Evolutionary conservation across 1,284 basidiomycete species (phyloP).

Genomic region (Moesziomyces globuligerus): DNA sequence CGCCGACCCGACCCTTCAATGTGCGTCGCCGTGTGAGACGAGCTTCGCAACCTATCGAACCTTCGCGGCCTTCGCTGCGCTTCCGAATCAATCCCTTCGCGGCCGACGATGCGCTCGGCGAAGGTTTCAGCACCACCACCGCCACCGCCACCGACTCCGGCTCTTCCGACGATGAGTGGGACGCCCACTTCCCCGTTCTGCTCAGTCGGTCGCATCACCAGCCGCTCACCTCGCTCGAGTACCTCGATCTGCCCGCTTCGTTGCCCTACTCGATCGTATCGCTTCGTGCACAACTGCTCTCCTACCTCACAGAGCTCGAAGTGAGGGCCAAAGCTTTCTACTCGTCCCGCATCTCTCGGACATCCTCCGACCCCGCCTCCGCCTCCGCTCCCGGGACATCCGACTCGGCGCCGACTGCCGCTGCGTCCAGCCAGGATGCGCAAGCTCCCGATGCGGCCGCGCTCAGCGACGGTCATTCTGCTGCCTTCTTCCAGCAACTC

Average conservation of each 20-base stretch:
- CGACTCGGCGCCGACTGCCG: not conserved
- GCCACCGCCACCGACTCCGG: constrained; percentile 37
- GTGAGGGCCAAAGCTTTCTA: constrained; percentile 39
- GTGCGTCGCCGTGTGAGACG: constrained; percentile 27
- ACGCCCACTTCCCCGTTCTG: constrained; percentile 6
- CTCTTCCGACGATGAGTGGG: constrained; percentile 43
- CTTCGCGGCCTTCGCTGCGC: constrained; percentile 6
- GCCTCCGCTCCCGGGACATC: not conserved
- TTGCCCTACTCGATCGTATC: constrained; percentile 54
- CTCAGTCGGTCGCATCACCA: constrained; percentile 11
- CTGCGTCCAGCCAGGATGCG: not conserved
- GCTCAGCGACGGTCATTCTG: constrained; percentile 21
- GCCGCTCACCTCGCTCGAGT: constrained; percentile 40
- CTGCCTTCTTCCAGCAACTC: constrained; percentile 52
- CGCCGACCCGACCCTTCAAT: constrained; percentile 36
- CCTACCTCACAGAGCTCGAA: constrained; percentile 53
- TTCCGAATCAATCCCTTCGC: constrained; percentile 14
- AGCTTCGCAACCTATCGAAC: constrained; percentile 33
- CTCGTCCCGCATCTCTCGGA: constrained; percentile 24
- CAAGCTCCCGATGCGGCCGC: constrained; percentile 1
- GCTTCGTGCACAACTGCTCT: constrained; percentile 46
- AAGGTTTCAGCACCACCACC: constrained; percentile 34
- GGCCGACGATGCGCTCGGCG: constrained; percentile 13
- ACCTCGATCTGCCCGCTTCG: constrained; percentile 53
- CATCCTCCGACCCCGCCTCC: not conserved